Base-by-base conservation (phyloP, 2,329 filamentous ascomycete species). In the Mycocentrospora acerina region DNA sequence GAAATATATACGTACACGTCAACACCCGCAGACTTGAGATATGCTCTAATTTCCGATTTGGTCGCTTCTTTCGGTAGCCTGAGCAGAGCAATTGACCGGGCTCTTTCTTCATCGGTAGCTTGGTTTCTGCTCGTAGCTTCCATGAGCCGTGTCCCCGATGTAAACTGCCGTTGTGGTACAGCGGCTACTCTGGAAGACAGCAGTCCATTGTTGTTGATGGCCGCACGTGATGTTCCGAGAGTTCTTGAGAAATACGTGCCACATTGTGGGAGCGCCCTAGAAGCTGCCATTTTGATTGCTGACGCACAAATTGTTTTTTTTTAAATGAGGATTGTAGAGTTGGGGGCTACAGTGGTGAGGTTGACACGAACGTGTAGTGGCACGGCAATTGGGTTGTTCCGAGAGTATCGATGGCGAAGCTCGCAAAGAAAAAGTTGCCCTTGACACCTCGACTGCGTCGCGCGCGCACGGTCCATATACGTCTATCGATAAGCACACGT, bases 1-100 rank as follows among this genome's bases (percentile, higher is more conserved):
- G n/a, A n/a, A n/a, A n/a, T n/a, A 13, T 16, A 14, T 11, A 59
- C 57, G 28, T 48, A 59, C 55, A 58, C 14, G 3, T 52, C 37
- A 9, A 50, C 32, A n/a, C 54, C 52, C 28, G 44, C 44, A 9
- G 38, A 27, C 7, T 32, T 28, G 4, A 60, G 37, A 1, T 53
- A n/a, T 14, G 39, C 7, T 24, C 53, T 39, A 7, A 60, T 29
- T 6, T 51, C 46, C 10, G 32, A 14, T 24, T 30, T 48, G n/a
- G 32, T 16, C 14, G 35, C 16, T 9, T 40, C 35, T 15, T 39
- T 46, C 9, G 47, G 36, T 4, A 59, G 10, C 7, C 8, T 45
- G 7, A 46, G n/a, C 2, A 59, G 10, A 19, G 31, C 37, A 15
- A 58, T 34, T 14, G 41, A 46, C 17, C 39, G 35, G 12, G 44